Conservation (phyloP, 495 filamentous ascomycete species). For the Penicillium bovifimosum region DNA sequence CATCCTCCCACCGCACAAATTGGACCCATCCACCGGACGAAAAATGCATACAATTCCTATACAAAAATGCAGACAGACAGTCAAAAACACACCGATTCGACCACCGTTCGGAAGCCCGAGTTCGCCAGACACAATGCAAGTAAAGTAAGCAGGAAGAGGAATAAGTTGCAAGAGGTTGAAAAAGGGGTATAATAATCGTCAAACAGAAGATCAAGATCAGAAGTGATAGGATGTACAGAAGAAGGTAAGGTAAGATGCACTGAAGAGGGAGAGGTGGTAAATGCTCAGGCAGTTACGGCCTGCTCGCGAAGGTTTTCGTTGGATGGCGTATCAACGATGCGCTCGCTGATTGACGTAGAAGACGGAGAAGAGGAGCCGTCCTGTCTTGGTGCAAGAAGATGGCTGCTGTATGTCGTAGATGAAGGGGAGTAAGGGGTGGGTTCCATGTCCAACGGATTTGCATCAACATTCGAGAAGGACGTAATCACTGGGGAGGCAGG, state of each 20-base stretch:
- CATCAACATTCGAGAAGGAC: neutral
- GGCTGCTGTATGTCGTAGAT: conserved; percentile 3
- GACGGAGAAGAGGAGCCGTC: conserved; percentile 14
- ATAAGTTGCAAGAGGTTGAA: conserved; percentile 1
- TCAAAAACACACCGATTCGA: conserved; percentile 4
- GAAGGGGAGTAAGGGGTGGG: neutral
- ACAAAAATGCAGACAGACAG: neutral
- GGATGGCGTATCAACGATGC: conserved; percentile 16
- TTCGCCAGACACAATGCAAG: conserved; percentile 10
- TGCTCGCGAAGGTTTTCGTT: conserved; percentile 28
- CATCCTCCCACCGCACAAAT: neutral
- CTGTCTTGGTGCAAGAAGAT: conserved; percentile 14
- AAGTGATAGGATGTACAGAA: conserved; percentile 19
- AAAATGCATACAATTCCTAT: neutral
- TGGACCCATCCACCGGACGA: neutral
- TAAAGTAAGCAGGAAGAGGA: conserved; percentile 9
- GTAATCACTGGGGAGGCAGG: neutral
- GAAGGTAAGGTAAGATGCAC: neutral
- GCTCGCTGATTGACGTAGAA: conserved; percentile 17
- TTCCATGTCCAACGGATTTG: neutral
- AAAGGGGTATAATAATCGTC: conserved; percentile 29
- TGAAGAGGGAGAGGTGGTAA: neutral
- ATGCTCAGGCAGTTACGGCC: conserved; percentile 28
- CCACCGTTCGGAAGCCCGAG: conserved; percentile 3
- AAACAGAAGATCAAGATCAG: conserved; percentile 20